Evolutionary conservation across 352 stramenopile species (phyloP), one percentile per base, ranked within the genome.

Genomic region (Globisporangium uncinulatum): DNA sequence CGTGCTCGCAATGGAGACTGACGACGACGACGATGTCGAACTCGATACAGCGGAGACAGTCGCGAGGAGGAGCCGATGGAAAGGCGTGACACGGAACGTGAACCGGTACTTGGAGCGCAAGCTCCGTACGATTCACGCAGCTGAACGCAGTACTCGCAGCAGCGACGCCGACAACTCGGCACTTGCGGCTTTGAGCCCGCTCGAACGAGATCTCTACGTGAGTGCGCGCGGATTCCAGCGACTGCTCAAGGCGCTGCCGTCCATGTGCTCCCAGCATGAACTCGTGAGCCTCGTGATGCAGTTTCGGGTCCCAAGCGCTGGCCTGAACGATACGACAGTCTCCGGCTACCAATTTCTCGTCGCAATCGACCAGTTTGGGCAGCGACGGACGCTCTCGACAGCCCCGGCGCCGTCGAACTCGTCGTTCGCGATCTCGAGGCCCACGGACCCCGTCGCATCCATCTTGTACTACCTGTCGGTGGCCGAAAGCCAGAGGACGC

Each of bases 391-490:
- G 17, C 63, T 78, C 0, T 69, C 69, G 10, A 44, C 37, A 21
- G 54, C 63, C 3, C 45, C 54, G 1, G 14, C 13, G 17, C 31
- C 44, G 4, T 17, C 57, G 15, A 63, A 57, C 49, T 53, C 54
- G 31, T 66, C 59, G 19, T 62, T 53, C 24, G 39, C 59, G 15
- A 57, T 75, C 0, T 55, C 52, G 2, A 83, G 82, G n/a, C 59
- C 63, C 17, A 61, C 56, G 8, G 66, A 74, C 21, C 60, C 56
- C 7, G 65, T 76, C 9, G 63, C 68, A 0, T 66, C 65, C 3
- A 71, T 89, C 55, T 58, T 87, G 20, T 71, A 82, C 48, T 87
- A 84, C 61, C 63, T 87, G 7, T 62, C 66, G 17, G 56, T 87
- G 32, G 44, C 76, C 2, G 59, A 75, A 47, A 34, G 62, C 15